phyloP scores from a whole-genome alignment of 202 grass and related monocot genomes.

The Carex sylvatica region DNA sequence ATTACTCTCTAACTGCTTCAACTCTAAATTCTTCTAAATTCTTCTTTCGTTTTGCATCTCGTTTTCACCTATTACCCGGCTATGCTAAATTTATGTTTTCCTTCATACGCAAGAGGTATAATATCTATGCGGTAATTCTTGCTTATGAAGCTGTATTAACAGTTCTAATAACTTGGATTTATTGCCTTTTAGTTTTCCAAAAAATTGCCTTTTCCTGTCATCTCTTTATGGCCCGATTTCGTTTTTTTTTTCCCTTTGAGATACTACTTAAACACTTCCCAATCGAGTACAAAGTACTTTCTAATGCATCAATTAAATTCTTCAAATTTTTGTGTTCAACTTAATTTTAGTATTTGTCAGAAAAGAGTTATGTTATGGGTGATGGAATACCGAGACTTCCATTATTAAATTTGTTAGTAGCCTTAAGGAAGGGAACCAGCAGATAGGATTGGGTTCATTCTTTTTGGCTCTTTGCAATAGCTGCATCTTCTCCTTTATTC shows the following conservation, averaged over 20 bases:
- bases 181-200: background rate
- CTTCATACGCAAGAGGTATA: background rate
- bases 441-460: conserved; percentile 1
- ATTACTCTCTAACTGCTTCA: background rate
- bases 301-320: background rate
- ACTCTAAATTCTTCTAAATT: background rate
- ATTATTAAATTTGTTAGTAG: background rate
- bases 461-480: background rate
- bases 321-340: background rate
- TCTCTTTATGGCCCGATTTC: background rate
- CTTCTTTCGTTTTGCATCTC: background rate
- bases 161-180: background rate
- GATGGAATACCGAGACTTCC: background rate
- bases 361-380: background rate
- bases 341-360: background rate
- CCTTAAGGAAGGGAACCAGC: background rate
- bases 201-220: background rate
- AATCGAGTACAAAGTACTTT: background rate
- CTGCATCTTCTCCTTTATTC: background rate
- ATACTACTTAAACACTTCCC: background rate
- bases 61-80: background rate
- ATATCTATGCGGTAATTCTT: background rate
- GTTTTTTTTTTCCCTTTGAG: background rate
- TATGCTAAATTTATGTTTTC: background rate
- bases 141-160: background rate